Percentiles rank a stretch among this genome's conserved stretches.
These are phyloP conservation scores for Coemansia sp. DNA, from an alignment of 192 early-diverging fungal genomes.

Conservation along the genomic window DNA sequence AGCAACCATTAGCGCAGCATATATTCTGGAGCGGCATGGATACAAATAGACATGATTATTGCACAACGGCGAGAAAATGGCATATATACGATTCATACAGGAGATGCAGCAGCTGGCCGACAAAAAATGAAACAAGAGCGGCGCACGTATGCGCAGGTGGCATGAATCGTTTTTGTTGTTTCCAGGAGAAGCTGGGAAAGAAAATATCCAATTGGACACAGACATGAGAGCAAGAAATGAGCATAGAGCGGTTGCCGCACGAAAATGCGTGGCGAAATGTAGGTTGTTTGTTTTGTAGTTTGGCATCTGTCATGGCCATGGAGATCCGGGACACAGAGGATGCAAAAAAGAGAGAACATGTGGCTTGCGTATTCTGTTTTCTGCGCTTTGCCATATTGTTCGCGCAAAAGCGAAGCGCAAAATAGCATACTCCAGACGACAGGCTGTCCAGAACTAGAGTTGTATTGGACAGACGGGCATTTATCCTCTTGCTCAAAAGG, in stretches of 20 bases:
- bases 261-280: constrained; percentile 3
- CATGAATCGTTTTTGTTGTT: background rate
- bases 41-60: background rate
- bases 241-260: too few species aligned
- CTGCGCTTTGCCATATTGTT: background rate
- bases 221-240: background rate
- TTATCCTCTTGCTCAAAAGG: background rate
- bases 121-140: background rate
- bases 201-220: constrained; percentile 12
- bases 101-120: background rate
- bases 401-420: background rate
- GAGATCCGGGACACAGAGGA: constrained; percentile 9
- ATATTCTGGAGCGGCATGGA: background rate
- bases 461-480: background rate
- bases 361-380: constrained; percentile 10
- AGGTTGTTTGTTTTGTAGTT: constrained; percentile 5
- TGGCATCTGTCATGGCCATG: constrained; percentile 4
- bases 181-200: constrained; percentile 7
- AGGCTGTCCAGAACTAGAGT: background rate
- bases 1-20: background rate
- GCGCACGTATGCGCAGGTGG: constrained; percentile 1
- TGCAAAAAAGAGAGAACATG: background rate
- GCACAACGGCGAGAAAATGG: background rate
- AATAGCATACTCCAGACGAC: background rate
- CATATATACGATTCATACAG: background rate